A percentile compares a stretch with the other conserved stretches of the same genome.
phyloP scores from a whole-genome alignment of 202 grass and related monocot species.

The Carex sylvatica region DNA sequence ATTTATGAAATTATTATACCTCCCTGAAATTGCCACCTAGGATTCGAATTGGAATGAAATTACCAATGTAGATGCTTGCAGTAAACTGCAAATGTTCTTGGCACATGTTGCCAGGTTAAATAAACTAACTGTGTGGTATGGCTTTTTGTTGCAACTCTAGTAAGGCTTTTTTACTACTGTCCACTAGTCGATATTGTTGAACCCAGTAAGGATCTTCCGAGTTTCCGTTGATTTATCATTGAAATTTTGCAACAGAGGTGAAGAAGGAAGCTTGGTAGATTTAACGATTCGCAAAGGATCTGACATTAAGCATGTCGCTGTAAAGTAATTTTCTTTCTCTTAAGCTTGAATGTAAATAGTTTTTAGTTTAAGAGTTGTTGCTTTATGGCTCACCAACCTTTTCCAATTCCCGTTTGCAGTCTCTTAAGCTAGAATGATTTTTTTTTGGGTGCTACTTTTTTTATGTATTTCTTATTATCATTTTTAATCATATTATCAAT shows the following conservation, averaged over 20 bases:
- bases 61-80: neutral
- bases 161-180: neutral
- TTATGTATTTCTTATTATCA: neutral
- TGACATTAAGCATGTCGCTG: constrained; percentile 48
- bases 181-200: neutral
- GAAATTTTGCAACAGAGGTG: constrained; percentile 47
- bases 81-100: neutral
- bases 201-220: neutral
- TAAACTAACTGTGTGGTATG: neutral
- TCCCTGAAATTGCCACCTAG: no score
- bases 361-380: no score
- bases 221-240: constrained; percentile 7
- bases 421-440: no score
- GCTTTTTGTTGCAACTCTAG: neutral
- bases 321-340: constrained; percentile 55
- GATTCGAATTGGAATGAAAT: no score
- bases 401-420: neutral
- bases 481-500: constrained; percentile 9
- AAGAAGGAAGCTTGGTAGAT: constrained; percentile 83
- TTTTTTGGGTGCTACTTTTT: neutral
- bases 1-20: no score
- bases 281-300: constrained; percentile 68
- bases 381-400: no score
- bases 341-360: neutral
- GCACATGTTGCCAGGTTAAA: neutral